Evolutionary conservation across 2,329 filamentous ascomycete species (phyloP), one percentile per base, ranked within the genome.

Genomic region (Fusarium keratoplasticum): DNA sequence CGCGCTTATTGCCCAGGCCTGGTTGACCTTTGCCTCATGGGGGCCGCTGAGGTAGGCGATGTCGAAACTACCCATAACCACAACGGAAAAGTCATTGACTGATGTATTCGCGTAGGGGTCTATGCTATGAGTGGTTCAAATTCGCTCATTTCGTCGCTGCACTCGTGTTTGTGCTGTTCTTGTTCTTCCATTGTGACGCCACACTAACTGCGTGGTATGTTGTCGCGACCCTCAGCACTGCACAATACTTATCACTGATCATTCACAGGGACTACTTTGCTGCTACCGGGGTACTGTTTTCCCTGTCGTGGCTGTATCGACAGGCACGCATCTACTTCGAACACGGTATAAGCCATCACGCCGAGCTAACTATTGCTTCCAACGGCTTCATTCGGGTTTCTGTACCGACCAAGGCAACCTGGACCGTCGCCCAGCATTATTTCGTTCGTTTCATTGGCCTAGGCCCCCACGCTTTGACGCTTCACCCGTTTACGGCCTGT

Each of bases 1-100:
- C 20, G 40, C 40, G 1, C 40, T 44, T 22, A 44, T 44, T 9
- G 40, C 40, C 13, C 40, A 44, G 40, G 40, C 40, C 40, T 44
- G 40, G 40, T 22, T 44, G 40, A 44, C 40, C 40, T 22, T 44
- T 44, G 40, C 40, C 20, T 44, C 40, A 14, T 44, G 20, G 40
- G 40, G 40, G 11, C 20, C 40, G 4, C 20, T 44, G 20, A 44
- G 40, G 40, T 44, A 42, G 10, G 38, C 3, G 38, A 20, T 4
- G n/a, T 0, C n/a, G 1, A 40, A 20, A 6, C n/a, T 11, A 40
- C 5, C 18, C 3, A 4, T 13, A 20, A 1, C n/a, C 10, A 7
- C n/a, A 20, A 20, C 11, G 10, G n/a, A 2, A 6, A 10, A 20
- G 1, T 7, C 14, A 7, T 22, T 44, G 2, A 44, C 40, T 44